Base-by-base conservation (phyloP, 2,329 filamentous ascomycete species). In the Aureobasidium lini region DNA sequence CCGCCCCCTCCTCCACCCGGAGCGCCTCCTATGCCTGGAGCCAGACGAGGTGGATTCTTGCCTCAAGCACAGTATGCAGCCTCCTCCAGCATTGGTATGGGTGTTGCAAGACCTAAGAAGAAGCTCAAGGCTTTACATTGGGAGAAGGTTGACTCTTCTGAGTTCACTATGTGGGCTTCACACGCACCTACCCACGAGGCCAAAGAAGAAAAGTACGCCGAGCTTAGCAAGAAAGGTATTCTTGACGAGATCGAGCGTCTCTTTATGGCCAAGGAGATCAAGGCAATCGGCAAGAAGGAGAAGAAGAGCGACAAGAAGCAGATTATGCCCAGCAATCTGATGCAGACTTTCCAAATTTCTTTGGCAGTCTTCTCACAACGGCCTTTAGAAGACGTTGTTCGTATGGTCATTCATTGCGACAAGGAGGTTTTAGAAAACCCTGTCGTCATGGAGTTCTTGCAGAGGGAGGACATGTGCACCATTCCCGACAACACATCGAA, bases 91-190 rank as follows among this genome's bases (percentile, higher is more conserved):
- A 79, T 90, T 65, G 84, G 87, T 44, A 76, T 95, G 67, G 87
- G 90, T 37, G 88, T 91, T 62, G 89, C 91, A 56, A 81, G 93
- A 66, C 91, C 94, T 23, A 97, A 96, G 83, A 97, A 96, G 85
- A 99, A 97, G 81, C 90, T 99, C 74, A 99, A 99, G 84, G 93
- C 93, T 61, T 81, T 99, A 66, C 94, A 99, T 77, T 97, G 94
- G 93, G 94, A 99, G 76, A 97, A 97, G 79, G 90, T 99, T 58
- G 94, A 99, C 74, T 84, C 89, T 57, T 89, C 91, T 23, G 85
- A 94, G 71, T 88, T 90, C 53, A 96, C 93, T 57, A 89, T 96
- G 67, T 97, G 93, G 93, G 92, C 91, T 36, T 82, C 84, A 7
- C 90, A 95, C 72, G 84, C 89, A 32, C 88, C 90, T 5, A 95